Base-by-base conservation (phyloP, 306 rosid genomes). In the Rubus parviflorus region DNA sequence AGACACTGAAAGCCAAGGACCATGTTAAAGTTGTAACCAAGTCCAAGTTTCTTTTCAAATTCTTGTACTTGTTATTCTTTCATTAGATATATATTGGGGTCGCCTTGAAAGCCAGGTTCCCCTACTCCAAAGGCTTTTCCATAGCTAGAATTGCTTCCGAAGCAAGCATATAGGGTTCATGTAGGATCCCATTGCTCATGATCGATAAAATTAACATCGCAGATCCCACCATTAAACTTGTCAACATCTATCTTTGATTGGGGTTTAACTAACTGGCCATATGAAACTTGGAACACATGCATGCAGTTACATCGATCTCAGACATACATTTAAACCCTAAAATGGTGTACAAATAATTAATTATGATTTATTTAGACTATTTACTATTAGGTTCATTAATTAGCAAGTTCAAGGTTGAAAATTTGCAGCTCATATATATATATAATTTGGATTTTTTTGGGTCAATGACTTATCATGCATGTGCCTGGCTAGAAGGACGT, bases 81-180 rank as follows among this genome's bases (percentile, higher is more conserved):
- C 41, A 12, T 14, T 30, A 30, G 35, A 1, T 30, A 30, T 1
- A 62, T 62, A 5, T 62, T 61, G 67, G 64, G 66, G 66, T 72
- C 51, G 42, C 66, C 77, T 73, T 73, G 54, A 43, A 73, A 42
- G 68, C 68, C 68, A 73, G 58, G 77, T 42, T 22, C 42, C 53
- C 76, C 53, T 41, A 40, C 19, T 17, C 68, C 68, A 43, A 22
- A 30, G 35, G 35, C 1, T 30, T 30, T 25, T 30, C 35, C 35
- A 30, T 30, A 30, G 35, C 35, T 30, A 30, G 10, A 17, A 42
- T 73, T 43, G 68, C 77, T 73, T 73, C 25, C 46, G 6, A 16
- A 57, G 43, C 48, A 73, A 73, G 77, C 66, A 73, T 41, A 40
- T 5, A 14, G 14, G 53, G 53, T 66, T 11, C 51, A n/a, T 40